Evolutionary conservation across 2,329 filamentous ascomycete species (phyloP), one percentile per base, ranked within the genome.

Genomic region (Exophiala calicioides): DNA sequence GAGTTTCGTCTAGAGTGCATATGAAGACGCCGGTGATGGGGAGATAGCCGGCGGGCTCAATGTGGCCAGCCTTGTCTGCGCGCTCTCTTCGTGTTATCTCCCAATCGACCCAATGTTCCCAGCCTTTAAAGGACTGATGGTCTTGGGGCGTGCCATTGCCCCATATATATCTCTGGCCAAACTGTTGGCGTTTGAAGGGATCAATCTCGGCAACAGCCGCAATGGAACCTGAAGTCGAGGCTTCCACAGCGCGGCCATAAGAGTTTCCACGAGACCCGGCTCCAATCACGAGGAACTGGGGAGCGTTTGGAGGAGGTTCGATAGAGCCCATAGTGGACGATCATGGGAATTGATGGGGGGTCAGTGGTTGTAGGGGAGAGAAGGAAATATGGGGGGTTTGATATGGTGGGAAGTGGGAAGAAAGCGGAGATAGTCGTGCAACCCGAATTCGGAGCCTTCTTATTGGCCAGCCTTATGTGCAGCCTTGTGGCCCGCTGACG

Each of bases 1-100:
- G 93, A 71, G 88, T 84, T 68, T 95, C 87, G 66, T 98, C 93
- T 7, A 91, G 76, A 2, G 94, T 89, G 65, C 83, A 86, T 34
- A 88, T 76, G 57, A 86, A 84, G 10, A 82, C 77, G 0, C 78
- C 84, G 9, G 57, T 58, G 16, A 58, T 51, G 24, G 45, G 51
- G 15, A 86, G 75, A 1, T 82, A 82, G 1, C 45, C 4, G n/a
- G n/a, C n/a, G 66, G 68, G 2, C 68, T 72, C 2, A 76, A 73
- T 62, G 3, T 56, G 46, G 42, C 79, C 74, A 32, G 41, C 36
- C 31, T 39, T 12, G 78, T 79, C 1, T 71, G 71, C 3, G 9
- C 76, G 73, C 26, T 71, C 68, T 8, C 88, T 78, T 20, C 89
- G 78, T 8, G 67, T 62, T 12, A 67, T 65, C 68, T 95, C 90